Evolutionary conservation across 2,329 filamentous ascomycete genomes (phyloP).

Genomic region (Cytospora paraplurivora): DNA sequence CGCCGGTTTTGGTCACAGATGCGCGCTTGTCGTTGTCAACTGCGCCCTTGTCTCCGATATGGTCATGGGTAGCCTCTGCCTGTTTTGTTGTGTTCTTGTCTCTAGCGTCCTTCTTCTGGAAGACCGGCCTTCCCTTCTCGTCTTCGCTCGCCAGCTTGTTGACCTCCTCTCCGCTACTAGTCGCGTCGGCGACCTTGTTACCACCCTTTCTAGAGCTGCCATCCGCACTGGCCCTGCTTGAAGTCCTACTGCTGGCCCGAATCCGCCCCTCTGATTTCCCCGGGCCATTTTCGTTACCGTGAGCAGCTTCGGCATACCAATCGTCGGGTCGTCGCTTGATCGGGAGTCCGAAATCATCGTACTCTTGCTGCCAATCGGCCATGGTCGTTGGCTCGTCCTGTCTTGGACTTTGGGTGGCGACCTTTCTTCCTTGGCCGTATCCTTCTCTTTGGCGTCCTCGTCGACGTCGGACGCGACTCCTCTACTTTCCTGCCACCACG

Average conservation of each 20-base stretch:
- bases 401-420: too few species aligned
- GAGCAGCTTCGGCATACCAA: constrained; percentile 35
- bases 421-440: background rate
- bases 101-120: background rate
- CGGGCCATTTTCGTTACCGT: constrained; percentile 2
- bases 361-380: constrained; percentile 40
- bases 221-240: background rate
- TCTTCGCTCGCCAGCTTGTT: constrained; percentile 33
- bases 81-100: background rate
- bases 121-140: background rate
- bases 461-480: background rate
- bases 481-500: background rate
- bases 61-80: background rate
- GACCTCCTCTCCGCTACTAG: constrained; percentile 32
- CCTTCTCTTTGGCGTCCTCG: background rate
- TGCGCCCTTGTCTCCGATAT: constrained; percentile 31
- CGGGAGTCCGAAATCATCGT: constrained; percentile 75
- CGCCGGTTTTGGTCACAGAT: constrained; percentile 40
- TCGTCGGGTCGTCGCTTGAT: constrained; percentile 48
- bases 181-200: background rate
- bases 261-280: background rate
- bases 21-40: constrained; percentile 42
- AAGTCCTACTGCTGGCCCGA: constrained; percentile 18
- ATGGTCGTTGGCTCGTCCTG: background rate
- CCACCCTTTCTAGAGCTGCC: background rate